phyloP scores from a whole-genome alignment of 2,329 filamentous ascomycete species.

The Piedraia hortae region DNA sequence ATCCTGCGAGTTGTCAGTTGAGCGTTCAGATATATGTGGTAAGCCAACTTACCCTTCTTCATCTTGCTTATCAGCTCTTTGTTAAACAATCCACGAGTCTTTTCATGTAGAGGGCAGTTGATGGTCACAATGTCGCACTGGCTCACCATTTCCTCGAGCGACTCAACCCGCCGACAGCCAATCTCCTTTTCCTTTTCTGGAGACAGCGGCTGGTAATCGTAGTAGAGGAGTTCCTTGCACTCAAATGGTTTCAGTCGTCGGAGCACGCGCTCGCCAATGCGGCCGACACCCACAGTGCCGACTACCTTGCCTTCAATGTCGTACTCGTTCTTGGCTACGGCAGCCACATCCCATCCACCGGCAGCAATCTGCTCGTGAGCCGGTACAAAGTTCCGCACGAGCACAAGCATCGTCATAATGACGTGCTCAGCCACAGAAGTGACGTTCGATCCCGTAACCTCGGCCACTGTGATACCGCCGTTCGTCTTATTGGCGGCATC shows the following conservation, averaged over 20 bases:
- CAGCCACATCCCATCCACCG: slow-evolving; percentile 89
- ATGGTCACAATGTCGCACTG: slow-evolving; percentile 97
- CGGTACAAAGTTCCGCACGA: slow-evolving; percentile 95
- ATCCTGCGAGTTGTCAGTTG: slow-evolving; percentile 25
- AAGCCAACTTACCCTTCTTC: slow-evolving; percentile 53
- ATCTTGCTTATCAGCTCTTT: slow-evolving; percentile 97
- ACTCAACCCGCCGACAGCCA: slow-evolving; percentile 68
- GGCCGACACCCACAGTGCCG: slow-evolving; percentile 86
- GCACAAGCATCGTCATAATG: slow-evolving; percentile 88
- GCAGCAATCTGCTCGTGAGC: slow-evolving; percentile 76
- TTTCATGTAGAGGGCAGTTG: slow-evolving; percentile 98
- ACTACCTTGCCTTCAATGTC: slow-evolving; percentile 95
- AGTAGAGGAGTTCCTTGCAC: slow-evolving; percentile 99
- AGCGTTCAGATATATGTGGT: not conserved
- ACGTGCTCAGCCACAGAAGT: slow-evolving; percentile 98
- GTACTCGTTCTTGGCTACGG: slow-evolving; percentile 91
- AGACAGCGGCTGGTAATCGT: slow-evolving; percentile 86
- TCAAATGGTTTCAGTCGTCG: slow-evolving; percentile 89
- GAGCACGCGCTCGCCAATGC: slow-evolving; percentile 93
- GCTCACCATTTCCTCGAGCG: slow-evolving; percentile 71
- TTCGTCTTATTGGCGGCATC: slow-evolving; percentile 96
- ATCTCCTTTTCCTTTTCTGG: slow-evolving; percentile 82
- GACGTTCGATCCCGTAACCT: slow-evolving; percentile 95
- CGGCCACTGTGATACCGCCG: slow-evolving; percentile 84
- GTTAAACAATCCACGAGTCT: slow-evolving; percentile 90